Conservation (phyloP, 2,329 filamentous ascomycete species). For the Neofusicoccum umdonicola region DNA sequence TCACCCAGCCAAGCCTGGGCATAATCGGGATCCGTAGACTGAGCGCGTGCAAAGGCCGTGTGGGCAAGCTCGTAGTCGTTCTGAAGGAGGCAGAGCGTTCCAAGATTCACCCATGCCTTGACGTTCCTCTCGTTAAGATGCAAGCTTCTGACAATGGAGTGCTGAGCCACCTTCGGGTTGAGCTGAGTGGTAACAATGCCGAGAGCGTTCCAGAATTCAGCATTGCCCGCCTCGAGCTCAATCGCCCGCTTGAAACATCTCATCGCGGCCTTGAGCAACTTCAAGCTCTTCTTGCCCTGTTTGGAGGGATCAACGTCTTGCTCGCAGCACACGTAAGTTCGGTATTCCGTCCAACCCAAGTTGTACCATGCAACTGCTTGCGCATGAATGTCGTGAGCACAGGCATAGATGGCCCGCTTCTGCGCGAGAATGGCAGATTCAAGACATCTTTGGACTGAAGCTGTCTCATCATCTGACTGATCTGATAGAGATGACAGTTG, state of each 20-base stretch:
- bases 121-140: conserved; percentile 86
- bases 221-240: conserved; percentile 88
- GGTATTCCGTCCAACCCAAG: conserved; percentile 88
- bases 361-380: conserved; percentile 98
- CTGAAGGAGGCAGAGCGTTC: conserved; percentile 78
- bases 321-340: conserved; percentile 68
- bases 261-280: conserved; percentile 75
- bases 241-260: conserved; percentile 94
- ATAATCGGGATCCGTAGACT: conserved; percentile 92
- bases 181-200: conserved; percentile 86
- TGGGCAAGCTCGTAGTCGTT: conserved; percentile 85
- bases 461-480: conserved; percentile 8
- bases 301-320: conserved; percentile 31
- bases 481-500: conserved; percentile 29
- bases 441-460: conserved; percentile 56
- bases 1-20: conserved; percentile 93
- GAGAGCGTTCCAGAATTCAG: conserved; percentile 96
- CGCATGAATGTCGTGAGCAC: conserved; percentile 73
- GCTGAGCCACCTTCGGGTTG: conserved; percentile 85
- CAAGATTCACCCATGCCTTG: conserved; percentile 86
- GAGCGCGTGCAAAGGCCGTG: conserved; percentile 82
- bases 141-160: conserved; percentile 88
- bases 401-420: conserved; percentile 77
- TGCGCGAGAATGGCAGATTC: conserved; percentile 77
- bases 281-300: conserved; percentile 50